These are phyloP conservation scores for Dactylellina leptospora DNA, from an alignment of 2,329 filamentous ascomycete species.

Conservation along the genomic window DNA sequence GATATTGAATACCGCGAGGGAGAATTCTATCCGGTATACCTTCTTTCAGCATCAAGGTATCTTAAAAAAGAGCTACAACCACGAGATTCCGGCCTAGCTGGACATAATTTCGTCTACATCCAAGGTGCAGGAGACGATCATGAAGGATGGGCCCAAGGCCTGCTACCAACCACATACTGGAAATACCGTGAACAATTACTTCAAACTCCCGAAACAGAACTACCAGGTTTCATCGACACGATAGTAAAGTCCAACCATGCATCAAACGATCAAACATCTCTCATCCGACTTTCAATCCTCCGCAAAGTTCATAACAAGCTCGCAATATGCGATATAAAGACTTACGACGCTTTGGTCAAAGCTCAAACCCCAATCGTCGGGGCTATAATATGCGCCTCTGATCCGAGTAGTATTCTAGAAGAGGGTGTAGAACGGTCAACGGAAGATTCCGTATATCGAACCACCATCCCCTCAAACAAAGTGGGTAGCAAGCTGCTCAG, in stretches of 20 bases:
- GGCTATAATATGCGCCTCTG: conserved; percentile 45
- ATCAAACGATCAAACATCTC: conserved; percentile 57
- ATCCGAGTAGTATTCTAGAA: conserved; percentile 57
- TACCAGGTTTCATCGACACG: conserved; percentile 65
- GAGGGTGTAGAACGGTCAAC: conserved; percentile 57
- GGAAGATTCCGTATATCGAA: conserved; percentile 62
- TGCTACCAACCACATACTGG: conserved; percentile 86
- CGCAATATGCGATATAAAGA: conserved; percentile 41
- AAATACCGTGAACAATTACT: conserved; percentile 70
- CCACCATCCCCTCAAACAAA: conserved; percentile 74
- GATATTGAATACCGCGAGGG: conserved; percentile 11
- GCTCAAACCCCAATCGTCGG: conserved; percentile 28
- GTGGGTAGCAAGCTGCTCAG: conserved; percentile 84
- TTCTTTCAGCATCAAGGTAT: conserved; percentile 42
- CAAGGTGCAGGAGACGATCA: conserved; percentile 95
- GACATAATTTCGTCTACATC: conserved; percentile 80
- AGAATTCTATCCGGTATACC: conserved; percentile 31
- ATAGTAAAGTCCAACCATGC: conserved; percentile 59
- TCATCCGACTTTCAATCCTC: conserved; percentile 15
- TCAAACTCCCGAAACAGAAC: conserved; percentile 71
- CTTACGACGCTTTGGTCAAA: conserved; percentile 33
- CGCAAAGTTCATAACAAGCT: conserved; percentile 23
- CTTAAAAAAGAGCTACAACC: conserved; percentile 36
- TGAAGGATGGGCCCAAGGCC: conserved; percentile 83
- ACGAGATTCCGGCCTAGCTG: conserved; percentile 65